A percentile compares a stretch with the other conserved stretches of the same genome.
phyloP scores from a whole-genome alignment of 225 moss, liverwort and hornwort species.

The Pseudisothecium myosuroides region DNA sequence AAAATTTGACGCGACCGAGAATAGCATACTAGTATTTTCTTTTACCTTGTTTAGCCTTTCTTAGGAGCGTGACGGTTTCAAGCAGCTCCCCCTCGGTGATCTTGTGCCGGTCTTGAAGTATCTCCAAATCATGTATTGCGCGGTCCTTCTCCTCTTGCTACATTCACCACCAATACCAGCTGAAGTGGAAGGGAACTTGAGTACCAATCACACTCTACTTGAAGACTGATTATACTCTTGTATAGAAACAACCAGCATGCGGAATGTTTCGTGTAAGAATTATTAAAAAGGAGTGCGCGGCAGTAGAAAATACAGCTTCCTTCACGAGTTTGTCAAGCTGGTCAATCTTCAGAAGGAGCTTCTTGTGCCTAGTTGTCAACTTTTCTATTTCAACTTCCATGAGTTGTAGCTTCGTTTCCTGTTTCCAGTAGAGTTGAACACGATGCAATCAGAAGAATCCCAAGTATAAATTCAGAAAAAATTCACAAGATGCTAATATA shows the following conservation, averaged over 20 bases:
- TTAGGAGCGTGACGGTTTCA: slow-evolving; percentile 50
- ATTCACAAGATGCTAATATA: not conserved
- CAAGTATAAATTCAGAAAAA: not conserved
- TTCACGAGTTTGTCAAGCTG: slow-evolving; percentile 20
- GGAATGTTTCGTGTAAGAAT: not conserved
- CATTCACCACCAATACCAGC: slow-evolving; percentile 11
- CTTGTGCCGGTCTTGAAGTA: slow-evolving; percentile 40
- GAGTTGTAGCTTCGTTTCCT: slow-evolving; percentile 18
- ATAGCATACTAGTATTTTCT: not conserved
- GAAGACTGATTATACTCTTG: not conserved
- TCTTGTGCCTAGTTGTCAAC: slow-evolving; percentile 20
- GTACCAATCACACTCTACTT: not conserved
- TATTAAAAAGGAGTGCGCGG: not conserved
- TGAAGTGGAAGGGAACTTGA: not conserved
- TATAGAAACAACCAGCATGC: not conserved
- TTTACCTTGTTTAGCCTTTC: slow-evolving; percentile 67
- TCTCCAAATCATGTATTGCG: slow-evolving; percentile 15
- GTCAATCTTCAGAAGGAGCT: slow-evolving; percentile 33
- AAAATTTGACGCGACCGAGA: not conserved
- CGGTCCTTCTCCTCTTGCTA: slow-evolving; percentile 40
- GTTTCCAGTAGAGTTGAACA: not conserved
- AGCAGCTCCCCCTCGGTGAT: slow-evolving; percentile 57
- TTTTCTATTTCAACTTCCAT: slow-evolving; percentile 9
- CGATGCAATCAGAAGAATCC: not conserved
- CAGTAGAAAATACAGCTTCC: slow-evolving; percentile 7